phyloP scores from a whole-genome alignment of 2,329 filamentous ascomycete genomes.

The Fusarium sp. region DNA sequence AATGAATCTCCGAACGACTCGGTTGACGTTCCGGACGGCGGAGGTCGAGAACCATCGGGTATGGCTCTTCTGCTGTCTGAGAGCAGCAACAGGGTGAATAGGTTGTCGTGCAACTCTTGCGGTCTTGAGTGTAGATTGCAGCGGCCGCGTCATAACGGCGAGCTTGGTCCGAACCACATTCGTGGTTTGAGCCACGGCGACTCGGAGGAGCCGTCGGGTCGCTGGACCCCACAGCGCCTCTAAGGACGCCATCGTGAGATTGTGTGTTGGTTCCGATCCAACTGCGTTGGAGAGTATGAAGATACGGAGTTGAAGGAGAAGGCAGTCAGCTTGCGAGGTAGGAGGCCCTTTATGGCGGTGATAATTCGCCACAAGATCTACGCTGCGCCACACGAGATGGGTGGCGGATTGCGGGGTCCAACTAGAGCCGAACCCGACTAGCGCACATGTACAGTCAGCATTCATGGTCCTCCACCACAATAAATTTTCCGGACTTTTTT shows the following conservation, averaged over 20 bases:
- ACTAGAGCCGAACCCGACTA: constrained; percentile 40
- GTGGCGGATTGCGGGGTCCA: constrained; percentile 41
- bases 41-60: constrained; percentile 61
- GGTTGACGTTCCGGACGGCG: constrained; percentile 56
- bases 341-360: constrained; percentile 42
- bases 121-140: constrained; percentile 57
- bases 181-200: constrained; percentile 62
- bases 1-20: constrained; percentile 63
- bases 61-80: constrained; percentile 60
- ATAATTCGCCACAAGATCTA: constrained; percentile 47
- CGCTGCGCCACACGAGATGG: constrained; percentile 50
- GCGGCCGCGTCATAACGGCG: constrained; percentile 56
- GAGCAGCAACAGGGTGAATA: constrained; percentile 63
- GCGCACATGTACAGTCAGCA: constrained; percentile 41
- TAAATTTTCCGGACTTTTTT: constrained; percentile 42
- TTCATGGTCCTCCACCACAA: constrained; percentile 39
- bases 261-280: constrained; percentile 39
- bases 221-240: constrained; percentile 68
- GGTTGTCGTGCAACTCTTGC: constrained; percentile 59
- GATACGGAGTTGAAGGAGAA: constrained; percentile 33
- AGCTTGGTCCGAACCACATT: constrained; percentile 64
- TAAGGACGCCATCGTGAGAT: constrained; percentile 63
- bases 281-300: constrained; percentile 34
- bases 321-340: constrained; percentile 26
- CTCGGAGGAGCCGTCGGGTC: constrained; percentile 65